Evolutionary conservation across 2,329 filamentous ascomycete genomes (phyloP), one percentile per base, ranked within the genome.

Genomic region (Fusarium nematophilum): DNA sequence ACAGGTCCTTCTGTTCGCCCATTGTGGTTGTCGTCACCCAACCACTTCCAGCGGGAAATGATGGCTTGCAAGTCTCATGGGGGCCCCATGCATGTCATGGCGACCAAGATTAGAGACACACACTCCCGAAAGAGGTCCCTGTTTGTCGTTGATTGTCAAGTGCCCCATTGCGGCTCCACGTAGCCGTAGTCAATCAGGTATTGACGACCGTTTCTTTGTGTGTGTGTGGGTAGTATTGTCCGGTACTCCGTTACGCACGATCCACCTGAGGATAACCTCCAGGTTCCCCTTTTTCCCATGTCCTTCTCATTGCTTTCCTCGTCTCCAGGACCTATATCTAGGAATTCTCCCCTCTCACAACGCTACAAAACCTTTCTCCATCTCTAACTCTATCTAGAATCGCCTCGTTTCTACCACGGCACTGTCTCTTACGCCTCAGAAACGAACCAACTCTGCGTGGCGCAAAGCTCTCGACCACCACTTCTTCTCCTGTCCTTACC

Each of bases 391-490:
- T 34, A 54, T 48, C 44, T 17, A 46, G 36, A 27, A 39, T 49
- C 50, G n/a, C 43, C 34, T 46, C 34, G 29, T 43, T 31, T 37
- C 53, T 49, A 15, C 37, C 48, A 40, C 51, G 45, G 43, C 34
- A 45, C 26, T 40, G 42, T 31, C 30, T 50, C 23, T 40, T 34
- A 25, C 38, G 40, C 53, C 40, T 25, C 54, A 59, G 27, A 38
- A 33, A 52, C 54, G 52, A 57, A 43, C 39, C 44, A 46, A 29
- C 38, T 40, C 30, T 42, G 42, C 25, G 62, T 65, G 62, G 62
- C 62, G 62, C 49, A 65, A 46, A 66, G 38, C 62, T 66, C 52
- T 66, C 53, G 56, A 51, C 45, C 53, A 64, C 47, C 30, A 43
- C 25, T 34, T 36, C 26, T n/a, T 37, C 31, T 47, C 42, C 33